These are phyloP conservation scores for Selenicereus undatus DNA, from an alignment of 148 eudicot species.

Conservation along the genomic window DNA sequence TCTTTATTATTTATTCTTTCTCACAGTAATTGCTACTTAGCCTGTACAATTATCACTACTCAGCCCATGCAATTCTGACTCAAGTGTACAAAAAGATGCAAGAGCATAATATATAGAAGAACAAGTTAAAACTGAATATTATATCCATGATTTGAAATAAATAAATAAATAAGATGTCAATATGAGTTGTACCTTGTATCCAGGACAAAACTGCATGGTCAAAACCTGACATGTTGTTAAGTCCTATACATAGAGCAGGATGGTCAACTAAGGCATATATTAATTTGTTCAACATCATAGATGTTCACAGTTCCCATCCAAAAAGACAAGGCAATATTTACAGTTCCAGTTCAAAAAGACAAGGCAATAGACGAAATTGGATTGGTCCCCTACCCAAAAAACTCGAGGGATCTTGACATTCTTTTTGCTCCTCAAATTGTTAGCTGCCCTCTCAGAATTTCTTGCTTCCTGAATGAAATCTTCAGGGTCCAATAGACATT, in stretches of 20 bases:
- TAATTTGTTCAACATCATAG: not conserved
- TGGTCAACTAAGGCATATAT: constrained; percentile 23
- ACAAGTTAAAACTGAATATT: not conserved
- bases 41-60: not conserved
- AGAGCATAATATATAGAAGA: not conserved
- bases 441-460: constrained; percentile 76
- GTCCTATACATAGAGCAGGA: constrained; percentile 47
- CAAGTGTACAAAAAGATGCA: not conserved
- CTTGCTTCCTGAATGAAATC: constrained; percentile 84
- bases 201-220: constrained; percentile 85
- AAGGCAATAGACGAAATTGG: not conserved
- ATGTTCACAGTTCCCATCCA: not conserved
- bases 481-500: constrained; percentile 25
- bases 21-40: not conserved
- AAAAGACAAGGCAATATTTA: not conserved
- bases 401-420: constrained; percentile 64
- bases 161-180: not conserved
- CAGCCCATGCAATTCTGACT: not conserved
- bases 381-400: constrained; percentile 53
- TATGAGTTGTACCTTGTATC: constrained; percentile 56
- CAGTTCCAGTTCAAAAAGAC: not conserved
- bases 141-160: not conserved
- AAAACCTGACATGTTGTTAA: constrained; percentile 67
- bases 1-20: not conserved
- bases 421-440: constrained; percentile 49